Conservation (phyloP, 2,329 filamentous ascomycete species). For the Colletotrichum orchidophilum region DNA sequence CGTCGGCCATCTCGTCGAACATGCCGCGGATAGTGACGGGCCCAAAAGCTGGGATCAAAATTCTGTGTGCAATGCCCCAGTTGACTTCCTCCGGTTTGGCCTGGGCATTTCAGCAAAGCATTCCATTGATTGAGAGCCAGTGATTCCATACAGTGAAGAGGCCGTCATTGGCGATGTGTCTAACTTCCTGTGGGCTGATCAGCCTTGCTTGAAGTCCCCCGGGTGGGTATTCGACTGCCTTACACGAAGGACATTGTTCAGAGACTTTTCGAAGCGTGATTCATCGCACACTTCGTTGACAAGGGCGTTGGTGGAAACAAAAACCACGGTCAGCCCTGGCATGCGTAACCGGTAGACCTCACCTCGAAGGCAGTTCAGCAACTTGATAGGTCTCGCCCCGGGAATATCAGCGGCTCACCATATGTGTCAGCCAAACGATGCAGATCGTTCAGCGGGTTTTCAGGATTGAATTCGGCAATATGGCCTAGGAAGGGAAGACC, state of each 20-base stretch:
- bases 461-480: conserved; percentile 67
- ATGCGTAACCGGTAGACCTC: conserved; percentile 68
- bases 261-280: conserved; percentile 69
- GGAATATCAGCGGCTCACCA: conserved; percentile 53
- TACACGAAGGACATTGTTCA: conserved; percentile 55
- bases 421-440: conserved; percentile 70
- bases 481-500: conserved; percentile 75
- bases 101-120: neutral
- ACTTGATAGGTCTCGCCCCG: neutral
- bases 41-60: conserved; percentile 75
- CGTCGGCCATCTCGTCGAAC: conserved; percentile 63
- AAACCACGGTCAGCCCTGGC: conserved; percentile 54
- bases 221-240: neutral
- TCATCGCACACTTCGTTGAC: conserved; percentile 73
- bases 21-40: conserved; percentile 71
- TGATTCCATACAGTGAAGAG: conserved; percentile 34
- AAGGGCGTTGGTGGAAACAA: conserved; percentile 63
- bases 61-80: conserved; percentile 65
- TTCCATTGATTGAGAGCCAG: neutral
- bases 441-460: conserved; percentile 65
- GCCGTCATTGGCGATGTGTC: conserved; percentile 61
- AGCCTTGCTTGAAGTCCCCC: neutral
- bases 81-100: conserved; percentile 32
- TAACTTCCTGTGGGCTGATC: conserved; percentile 53
- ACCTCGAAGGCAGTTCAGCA: conserved; percentile 46